These are phyloP conservation scores for Daldinia vernicosa DNA, from an alignment of 495 filamentous ascomycete species.

Conservation along the genomic window DNA sequence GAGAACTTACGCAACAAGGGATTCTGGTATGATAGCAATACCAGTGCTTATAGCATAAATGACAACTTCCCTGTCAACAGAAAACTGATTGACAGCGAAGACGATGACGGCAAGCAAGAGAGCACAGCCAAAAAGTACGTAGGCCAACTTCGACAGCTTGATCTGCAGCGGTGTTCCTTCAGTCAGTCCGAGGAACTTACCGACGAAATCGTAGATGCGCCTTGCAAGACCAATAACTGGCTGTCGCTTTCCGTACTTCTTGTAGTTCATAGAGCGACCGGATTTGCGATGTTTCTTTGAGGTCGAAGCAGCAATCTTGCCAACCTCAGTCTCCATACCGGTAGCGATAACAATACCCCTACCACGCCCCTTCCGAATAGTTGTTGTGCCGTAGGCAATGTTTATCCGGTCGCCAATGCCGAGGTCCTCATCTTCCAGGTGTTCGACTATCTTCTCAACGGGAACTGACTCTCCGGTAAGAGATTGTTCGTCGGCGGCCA, in stretches of 20 bases:
- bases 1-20: slow-evolving; percentile 65
- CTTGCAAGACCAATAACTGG: slow-evolving; percentile 65
- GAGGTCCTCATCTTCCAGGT: slow-evolving; percentile 58
- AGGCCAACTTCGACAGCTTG: slow-evolving; percentile 81
- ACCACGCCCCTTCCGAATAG: slow-evolving; percentile 73
- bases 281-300: slow-evolving; percentile 66
- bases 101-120: slow-evolving; percentile 81
- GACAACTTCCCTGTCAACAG: slow-evolving; percentile 73
- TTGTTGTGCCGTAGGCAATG: slow-evolving; percentile 74
- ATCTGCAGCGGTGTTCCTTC: slow-evolving; percentile 82
- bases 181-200: slow-evolving; percentile 77
- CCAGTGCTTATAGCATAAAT: slow-evolving; percentile 82
- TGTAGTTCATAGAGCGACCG: slow-evolving; percentile 69
- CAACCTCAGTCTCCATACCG: slow-evolving; percentile 86
- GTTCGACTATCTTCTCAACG: slow-evolving; percentile 60
- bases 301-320: slow-evolving; percentile 78
- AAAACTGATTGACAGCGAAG: slow-evolving; percentile 77
- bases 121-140: slow-evolving; percentile 77
- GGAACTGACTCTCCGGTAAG: slow-evolving; percentile 76
- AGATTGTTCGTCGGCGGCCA: slow-evolving; percentile 73
- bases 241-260: slow-evolving; percentile 67
- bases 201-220: slow-evolving; percentile 69
- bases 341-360: slow-evolving; percentile 71
- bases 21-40: slow-evolving; percentile 77
- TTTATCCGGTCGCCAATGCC: slow-evolving; percentile 73